Conservation (phyloP, 1,284 basidiomycete genomes). For the Melampsora americana region DNA sequence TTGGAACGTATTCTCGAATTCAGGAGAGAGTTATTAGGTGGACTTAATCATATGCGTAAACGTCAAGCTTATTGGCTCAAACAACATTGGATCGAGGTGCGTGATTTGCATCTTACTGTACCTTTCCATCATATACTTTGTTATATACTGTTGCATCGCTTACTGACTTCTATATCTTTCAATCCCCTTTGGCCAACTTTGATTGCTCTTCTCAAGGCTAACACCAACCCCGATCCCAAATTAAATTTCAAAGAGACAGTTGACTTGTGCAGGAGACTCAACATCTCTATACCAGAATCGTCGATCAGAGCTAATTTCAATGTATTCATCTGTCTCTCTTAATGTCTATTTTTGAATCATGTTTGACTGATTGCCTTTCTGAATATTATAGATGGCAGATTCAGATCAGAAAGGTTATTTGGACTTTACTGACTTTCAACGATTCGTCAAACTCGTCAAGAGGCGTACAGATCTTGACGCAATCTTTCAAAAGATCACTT, state of each 20-base stretch:
- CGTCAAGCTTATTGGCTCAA: conserved; percentile 61
- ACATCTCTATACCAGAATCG: conserved; percentile 65
- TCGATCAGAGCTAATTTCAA: conserved; percentile 68
- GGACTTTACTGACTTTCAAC: conserved; percentile 77
- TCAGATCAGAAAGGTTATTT: conserved; percentile 65
- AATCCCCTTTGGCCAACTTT: conserved; percentile 43
- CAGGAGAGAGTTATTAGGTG: conserved; percentile 45
- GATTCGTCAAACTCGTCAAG: conserved; percentile 80
- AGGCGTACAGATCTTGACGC: conserved; percentile 72
- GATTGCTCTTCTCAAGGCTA: conserved; percentile 45
- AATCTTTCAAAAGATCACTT: conserved; percentile 49
- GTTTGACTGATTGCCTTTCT: neutral
- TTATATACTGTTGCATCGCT: conserved; percentile 14
- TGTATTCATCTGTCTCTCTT: conserved; percentile 55
- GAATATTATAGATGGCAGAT: conserved; percentile 63
- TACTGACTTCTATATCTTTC: conserved; percentile 45
- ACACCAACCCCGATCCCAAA: conserved; percentile 59
- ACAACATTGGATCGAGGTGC: conserved; percentile 49
- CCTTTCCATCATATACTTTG: conserved; percentile 54
- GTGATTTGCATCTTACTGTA: conserved; percentile 75
- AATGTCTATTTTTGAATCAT: neutral
- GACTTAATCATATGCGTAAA: conserved; percentile 52
- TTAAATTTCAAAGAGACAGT: conserved; percentile 71
- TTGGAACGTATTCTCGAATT: conserved; percentile 56
- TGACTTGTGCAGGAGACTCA: conserved; percentile 70